phyloP scores from a whole-genome alignment of 148 eudicot genomes.

The Hydrangea macrophylla region DNA sequence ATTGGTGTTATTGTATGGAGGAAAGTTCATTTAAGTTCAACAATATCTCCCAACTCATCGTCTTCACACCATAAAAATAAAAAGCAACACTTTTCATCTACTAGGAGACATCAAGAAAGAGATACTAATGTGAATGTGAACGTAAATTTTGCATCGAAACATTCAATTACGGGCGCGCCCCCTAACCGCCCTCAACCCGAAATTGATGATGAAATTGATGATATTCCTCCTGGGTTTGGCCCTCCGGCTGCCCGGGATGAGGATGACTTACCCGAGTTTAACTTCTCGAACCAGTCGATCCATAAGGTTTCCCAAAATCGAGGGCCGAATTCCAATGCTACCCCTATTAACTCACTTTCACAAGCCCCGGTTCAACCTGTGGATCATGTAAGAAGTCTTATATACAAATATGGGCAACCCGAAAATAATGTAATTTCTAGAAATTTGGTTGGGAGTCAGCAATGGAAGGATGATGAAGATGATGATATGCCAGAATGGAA shows the following conservation, averaged over 20 bases:
- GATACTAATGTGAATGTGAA: constrained; percentile 34
- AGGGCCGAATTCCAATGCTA: constrained; percentile 9
- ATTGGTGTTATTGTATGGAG: constrained; percentile 95
- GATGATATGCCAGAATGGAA: constrained; percentile 97
- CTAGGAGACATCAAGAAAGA: constrained; percentile 38
- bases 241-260: constrained; percentile 67
- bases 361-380: constrained; percentile 34
- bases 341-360: too few species aligned
- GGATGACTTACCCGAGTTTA: constrained; percentile 93
- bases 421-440: constrained; percentile 15
- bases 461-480: constrained; percentile 82
- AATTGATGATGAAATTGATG: constrained; percentile 55
- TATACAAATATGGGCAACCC: constrained; percentile 76
- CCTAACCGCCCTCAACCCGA: constrained; percentile 13
- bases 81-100: constrained; percentile 38
- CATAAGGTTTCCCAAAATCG: constrained; percentile 11
- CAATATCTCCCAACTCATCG: constrained; percentile 59
- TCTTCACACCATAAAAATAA: constrained; percentile 58
- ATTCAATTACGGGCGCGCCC: constrained; percentile 21
- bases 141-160: constrained; percentile 31
- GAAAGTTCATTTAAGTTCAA: constrained; percentile 55
- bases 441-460: constrained; percentile 22
- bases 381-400: constrained; percentile 69
- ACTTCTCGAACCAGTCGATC: constrained; percentile 35
- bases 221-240: constrained; percentile 90